Conservation (phyloP, 164 flowering plant genomes). For the Tetrastigma voinierianum region DNA sequence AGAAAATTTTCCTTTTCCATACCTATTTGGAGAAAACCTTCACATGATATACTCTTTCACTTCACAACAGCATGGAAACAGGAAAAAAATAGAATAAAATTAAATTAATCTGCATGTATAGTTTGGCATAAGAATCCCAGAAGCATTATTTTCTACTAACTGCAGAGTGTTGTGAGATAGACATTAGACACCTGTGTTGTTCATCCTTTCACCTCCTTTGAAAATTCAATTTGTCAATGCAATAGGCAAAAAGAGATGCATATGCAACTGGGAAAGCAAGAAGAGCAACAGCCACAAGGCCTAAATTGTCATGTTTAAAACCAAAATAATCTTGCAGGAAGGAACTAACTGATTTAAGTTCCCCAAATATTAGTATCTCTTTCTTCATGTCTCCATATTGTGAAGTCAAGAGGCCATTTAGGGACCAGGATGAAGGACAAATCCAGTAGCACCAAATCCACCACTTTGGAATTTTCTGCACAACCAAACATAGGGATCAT, state of each 20-base stretch:
- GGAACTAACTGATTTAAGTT: slow-evolving; percentile 12
- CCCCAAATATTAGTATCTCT: slow-evolving; percentile 19
- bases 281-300: slow-evolving; percentile 11
- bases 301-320: slow-evolving; percentile 13
- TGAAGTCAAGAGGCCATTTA: slow-evolving; percentile 23
- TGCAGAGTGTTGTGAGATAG: too few relatives aligned
- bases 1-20: too few relatives aligned
- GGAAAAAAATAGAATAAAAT: too few relatives aligned
- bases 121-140: too few relatives aligned
- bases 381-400: slow-evolving; percentile 30
- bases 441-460: slow-evolving; percentile 32
- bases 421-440: slow-evolving; percentile 29
- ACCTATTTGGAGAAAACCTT: too few relatives aligned
- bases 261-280: slow-evolving; percentile 18
- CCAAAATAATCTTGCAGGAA: slow-evolving; percentile 20
- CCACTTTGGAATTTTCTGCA: slow-evolving; percentile 33
- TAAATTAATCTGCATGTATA: too few relatives aligned
- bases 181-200: too few relatives aligned
- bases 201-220: slow-evolving; percentile 28
- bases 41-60: too few relatives aligned
- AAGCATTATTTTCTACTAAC: too few relatives aligned
- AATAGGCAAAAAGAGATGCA: slow-evolving; percentile 36
- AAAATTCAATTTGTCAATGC: slow-evolving; percentile 35
- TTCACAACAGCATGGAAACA: too few relatives aligned
- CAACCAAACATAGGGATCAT: background rate